These are phyloP conservation scores for Gossypium mustelinum DNA, from an alignment of 345 rosid genomes.

Conservation along the genomic window DNA sequence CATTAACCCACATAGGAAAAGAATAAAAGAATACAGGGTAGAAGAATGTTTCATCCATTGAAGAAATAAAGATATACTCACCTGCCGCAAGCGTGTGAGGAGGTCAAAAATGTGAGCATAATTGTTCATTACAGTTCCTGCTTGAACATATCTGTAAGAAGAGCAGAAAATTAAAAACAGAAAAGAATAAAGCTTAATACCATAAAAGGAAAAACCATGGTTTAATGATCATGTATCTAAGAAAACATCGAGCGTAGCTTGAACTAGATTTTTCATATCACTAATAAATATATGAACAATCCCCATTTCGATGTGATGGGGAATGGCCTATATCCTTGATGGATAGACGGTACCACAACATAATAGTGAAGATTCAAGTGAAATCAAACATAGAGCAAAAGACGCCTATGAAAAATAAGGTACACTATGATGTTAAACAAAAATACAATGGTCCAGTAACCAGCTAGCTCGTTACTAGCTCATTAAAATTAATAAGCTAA, in stretches of 20 bases:
- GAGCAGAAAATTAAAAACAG: not conserved
- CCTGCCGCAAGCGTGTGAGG: conserved; percentile 96
- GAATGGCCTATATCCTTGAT: not conserved
- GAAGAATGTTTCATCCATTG: not conserved
- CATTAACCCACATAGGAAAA: not conserved
- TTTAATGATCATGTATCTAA: not conserved
- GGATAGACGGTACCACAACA: not conserved
- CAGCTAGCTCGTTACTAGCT: not conserved
- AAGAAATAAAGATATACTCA: conserved; percentile 12
- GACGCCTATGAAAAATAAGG: not conserved
- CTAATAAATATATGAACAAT: not conserved
- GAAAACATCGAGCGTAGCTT: not conserved
- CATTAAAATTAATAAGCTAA: not conserved
- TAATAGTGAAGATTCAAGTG: not conserved
- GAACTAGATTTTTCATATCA: not conserved
- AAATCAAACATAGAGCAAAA: not conserved
- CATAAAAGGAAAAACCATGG: not conserved
- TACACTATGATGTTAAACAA: not conserved
- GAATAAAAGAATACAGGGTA: not conserved
- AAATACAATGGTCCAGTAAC: not conserved
- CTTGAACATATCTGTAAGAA: conserved; percentile 63
- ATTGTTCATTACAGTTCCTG: conserved; percentile 89
- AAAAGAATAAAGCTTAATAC: not conserved
- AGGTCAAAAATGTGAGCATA: conserved; percentile 97
- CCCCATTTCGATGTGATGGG: not conserved